Evolutionary conservation across 768 basidiomycete genomes (phyloP), one percentile per base, ranked within the genome.

Genomic region (Leccinum broughii): DNA sequence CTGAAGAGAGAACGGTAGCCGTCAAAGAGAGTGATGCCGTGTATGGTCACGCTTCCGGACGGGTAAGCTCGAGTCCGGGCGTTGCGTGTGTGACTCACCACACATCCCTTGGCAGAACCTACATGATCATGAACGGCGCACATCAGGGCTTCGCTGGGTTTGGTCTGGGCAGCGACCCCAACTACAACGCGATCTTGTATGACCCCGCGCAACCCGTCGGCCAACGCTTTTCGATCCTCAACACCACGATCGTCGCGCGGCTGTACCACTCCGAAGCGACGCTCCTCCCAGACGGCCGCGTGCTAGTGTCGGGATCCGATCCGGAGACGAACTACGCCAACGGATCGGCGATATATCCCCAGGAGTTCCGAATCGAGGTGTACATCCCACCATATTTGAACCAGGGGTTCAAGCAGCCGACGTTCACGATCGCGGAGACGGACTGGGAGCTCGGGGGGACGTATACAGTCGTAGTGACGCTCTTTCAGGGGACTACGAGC

Each of bases 371-470:
- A 11, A 82, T 82, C 63, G 81, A 89, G 70, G 86, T 88, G 28
- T 97, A 96, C 76, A 83, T 90, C 66, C 96, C 96, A 6, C 92
- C 90, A 17, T 98, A 96, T 74, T 81, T 93, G 61, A 85, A 76
- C 61, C 74, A 82, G 62, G 89, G 89, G 9, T 75, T 80, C 62
- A 69, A 63, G 5, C 89, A 88, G 59, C 94, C 90, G 0, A 77
- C 73, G 49, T 89, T 86, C 69, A 84, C 78, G 22, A 78, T 90
- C 49, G 64, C 78, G 0, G 69, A 77, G 58, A 83, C 78, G 11
- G 90, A 93, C 68, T 92, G 89, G 89, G 72, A 66, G 0, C 85
- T 87, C 28, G 80, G 82, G 0, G 79, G 80, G 11, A 70, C 71
- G n/a, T 84, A 85, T 2, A 87, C 28, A 30, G 8, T 93, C 65